These are phyloP conservation scores for Russula lepida DNA, from an alignment of 768 basidiomycete genomes.

Conservation along the genomic window DNA sequence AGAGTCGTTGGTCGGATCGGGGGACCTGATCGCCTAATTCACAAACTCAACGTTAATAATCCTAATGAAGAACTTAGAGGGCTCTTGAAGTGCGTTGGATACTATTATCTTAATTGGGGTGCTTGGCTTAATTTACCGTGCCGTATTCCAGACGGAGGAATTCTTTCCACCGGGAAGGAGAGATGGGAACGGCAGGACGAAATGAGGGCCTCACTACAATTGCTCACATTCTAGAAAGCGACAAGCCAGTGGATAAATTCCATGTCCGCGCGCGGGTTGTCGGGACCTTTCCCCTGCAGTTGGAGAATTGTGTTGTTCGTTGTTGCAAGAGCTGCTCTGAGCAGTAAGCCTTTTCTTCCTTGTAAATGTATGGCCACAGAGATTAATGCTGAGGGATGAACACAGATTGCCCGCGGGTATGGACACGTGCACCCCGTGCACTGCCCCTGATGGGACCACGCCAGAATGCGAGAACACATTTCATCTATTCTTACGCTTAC, in stretches of 20 bases:
- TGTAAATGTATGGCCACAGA: background rate
- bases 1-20: conserved; percentile 14
- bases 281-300: conserved; percentile 12
- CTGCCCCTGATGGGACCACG: background rate
- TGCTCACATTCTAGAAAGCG: background rate
- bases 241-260: conserved; percentile 7
- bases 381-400: background rate
- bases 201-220: conserved; percentile 12
- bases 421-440: conserved; percentile 4
- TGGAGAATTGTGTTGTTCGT: conserved; percentile 12
- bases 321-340: conserved; percentile 13
- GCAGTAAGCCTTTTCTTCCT: background rate
- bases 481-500: conserved; percentile 14
- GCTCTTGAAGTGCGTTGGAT: conserved; percentile 8
- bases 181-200: background rate
- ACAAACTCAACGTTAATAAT: conserved; percentile 9
- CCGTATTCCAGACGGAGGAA: conserved; percentile 6
- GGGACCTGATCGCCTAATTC: conserved; percentile 20
- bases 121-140: background rate
- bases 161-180: conserved; percentile 2
- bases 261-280: conserved; percentile 17
- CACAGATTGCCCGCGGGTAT: conserved; percentile 4
- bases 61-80: conserved; percentile 12
- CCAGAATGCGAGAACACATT: conserved; percentile 4
- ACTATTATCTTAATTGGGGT: background rate